Base-by-base conservation (phyloP, 257 asterid species). In the Pogostemon cablin region DNA sequence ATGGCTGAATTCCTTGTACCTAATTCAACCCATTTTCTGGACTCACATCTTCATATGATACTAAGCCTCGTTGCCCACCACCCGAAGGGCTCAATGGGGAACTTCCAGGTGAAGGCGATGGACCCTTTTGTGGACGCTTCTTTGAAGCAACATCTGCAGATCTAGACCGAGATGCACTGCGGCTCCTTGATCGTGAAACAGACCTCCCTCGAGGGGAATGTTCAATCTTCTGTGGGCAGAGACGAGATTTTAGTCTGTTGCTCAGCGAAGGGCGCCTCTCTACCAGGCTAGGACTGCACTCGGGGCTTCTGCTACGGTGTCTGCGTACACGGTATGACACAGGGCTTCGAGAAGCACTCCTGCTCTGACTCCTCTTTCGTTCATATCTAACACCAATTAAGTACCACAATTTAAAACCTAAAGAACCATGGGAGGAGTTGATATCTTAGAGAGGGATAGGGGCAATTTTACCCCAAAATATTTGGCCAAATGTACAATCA, bases 311-410 rank as follows among this genome's bases (percentile, higher is more conserved):
- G 84, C 88, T 83, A 46, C 56, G 68, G 72, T 17, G 81, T 84
- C 86, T 82, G 50, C 73, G 83, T 12, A 84, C 87, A 59, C 81
- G 88, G 79, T 74, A 65, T 17, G 83, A 61, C 8, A 78, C 80
- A 7, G 95, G 98, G 90, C 98, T 87, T 72, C 81, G 91, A 71
- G 99, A 95, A 65, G 34, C 67, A 64, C 86, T 79, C 86, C 93
- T 84, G 77, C 96, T 91, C 59, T 86, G 81, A 53, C 90, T 87
- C 80, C 96, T 87, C 78, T 72, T 78, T 38, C 84, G 82, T 41
- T 82, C 88, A 59, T 88, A 90, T 69, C 98, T 93, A 76, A 34
- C 47, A 64, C 12, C 53, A 57, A 47, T 15, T 15, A 56, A 42
- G 34, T 8, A 48, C 4, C n/a, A 67, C 6, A 42, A 12, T 39